phyloP scores from a whole-genome alignment of 371 early-diverging fungal species.

The Encephalitozoon intestinalis region DNA sequence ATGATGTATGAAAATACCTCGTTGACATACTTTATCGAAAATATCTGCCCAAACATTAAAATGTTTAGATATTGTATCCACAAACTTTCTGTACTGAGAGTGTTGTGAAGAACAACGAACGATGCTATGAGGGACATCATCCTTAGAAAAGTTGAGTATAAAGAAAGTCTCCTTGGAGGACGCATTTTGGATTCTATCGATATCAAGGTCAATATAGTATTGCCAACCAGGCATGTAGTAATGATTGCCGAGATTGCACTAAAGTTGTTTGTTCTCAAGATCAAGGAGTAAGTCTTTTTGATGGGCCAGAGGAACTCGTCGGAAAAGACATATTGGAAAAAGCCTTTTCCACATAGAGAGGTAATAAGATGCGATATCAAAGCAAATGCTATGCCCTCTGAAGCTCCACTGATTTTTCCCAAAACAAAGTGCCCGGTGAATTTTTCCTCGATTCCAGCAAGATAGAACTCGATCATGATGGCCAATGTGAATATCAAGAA shows the following conservation, averaged over 20 bases:
- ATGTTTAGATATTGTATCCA: slow-evolving; percentile 2
- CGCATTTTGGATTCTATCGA: background rate
- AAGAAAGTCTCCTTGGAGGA: background rate
- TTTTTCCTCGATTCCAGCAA: slow-evolving; percentile 82
- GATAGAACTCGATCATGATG: slow-evolving; percentile 67
- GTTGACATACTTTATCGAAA: slow-evolving; percentile 17
- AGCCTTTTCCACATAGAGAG: background rate
- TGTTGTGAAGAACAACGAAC: background rate
- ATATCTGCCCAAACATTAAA: slow-evolving; percentile 16
- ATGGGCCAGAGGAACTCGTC: background rate
- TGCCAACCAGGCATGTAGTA: background rate
- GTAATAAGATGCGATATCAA: slow-evolving; percentile 33
- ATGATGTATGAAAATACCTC: slow-evolving; percentile 20
- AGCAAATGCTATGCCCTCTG: slow-evolving; percentile 74
- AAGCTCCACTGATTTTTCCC: slow-evolving; percentile 81
- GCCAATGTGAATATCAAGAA: slow-evolving; percentile 31
- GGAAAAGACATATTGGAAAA: background rate
- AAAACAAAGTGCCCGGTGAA: slow-evolving; percentile 80
- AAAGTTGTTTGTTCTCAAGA: background rate
- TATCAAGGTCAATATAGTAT: background rate
- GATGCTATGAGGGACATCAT: background rate
- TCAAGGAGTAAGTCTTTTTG: background rate
- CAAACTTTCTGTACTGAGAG: background rate
- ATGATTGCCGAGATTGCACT: background rate
- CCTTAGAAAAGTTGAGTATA: background rate